phyloP scores from a whole-genome alignment of 257 asterid genomes.

The Solanum sejunctum region DNA sequence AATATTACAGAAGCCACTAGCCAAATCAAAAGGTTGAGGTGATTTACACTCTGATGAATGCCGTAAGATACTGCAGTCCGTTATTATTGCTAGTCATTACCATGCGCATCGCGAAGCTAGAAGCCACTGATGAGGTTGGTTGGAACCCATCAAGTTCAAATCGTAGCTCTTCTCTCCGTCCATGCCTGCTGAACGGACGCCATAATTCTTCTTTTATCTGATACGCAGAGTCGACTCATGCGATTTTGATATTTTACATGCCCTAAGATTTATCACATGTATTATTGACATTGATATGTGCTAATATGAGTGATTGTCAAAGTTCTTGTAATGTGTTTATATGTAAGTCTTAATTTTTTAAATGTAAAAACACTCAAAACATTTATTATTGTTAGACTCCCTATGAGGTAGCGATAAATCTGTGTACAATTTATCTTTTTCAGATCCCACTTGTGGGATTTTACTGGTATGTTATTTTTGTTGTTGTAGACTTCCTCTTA shows the following conservation, averaged over 20 bases:
- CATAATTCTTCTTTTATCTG: not conserved
- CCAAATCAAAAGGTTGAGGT: slow-evolving; percentile 31
- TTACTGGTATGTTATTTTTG: too few relatives aligned
- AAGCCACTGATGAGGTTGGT: not conserved
- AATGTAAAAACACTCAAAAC: not conserved
- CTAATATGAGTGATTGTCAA: not conserved
- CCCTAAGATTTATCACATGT: not conserved
- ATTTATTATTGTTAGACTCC: not conserved
- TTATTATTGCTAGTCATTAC: too few relatives aligned
- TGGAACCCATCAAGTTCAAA: not conserved
- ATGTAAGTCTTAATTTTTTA: not conserved
- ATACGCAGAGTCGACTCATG: not conserved
- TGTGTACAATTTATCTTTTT: too few relatives aligned
- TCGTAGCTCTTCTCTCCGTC: not conserved
- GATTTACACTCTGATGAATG: not conserved
- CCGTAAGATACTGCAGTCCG: not conserved
- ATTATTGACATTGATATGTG: not conserved
- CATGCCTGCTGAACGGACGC: not conserved
- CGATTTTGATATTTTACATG: not conserved
- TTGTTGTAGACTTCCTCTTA: too few relatives aligned
- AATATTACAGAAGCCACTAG: slow-evolving; percentile 26
- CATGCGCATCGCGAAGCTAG: not conserved
- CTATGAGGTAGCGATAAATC: too few relatives aligned
- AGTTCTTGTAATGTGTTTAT: not conserved
- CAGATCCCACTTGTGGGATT: too few relatives aligned